Evolutionary conservation across 2,329 filamentous ascomycete genomes (phyloP).

Genomic region (Xylariaceae sp.): DNA sequence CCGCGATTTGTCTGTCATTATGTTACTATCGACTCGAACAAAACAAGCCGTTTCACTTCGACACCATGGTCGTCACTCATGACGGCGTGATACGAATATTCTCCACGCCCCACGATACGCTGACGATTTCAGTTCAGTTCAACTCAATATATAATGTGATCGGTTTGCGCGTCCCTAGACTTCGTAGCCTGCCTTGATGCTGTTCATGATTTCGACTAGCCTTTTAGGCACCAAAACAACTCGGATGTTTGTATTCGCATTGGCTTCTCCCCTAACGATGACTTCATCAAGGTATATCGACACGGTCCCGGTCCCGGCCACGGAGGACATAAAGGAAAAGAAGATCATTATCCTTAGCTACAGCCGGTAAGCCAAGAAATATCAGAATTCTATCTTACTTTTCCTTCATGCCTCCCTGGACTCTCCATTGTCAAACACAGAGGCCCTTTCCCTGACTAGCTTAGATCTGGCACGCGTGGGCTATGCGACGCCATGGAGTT

Average conservation of each 20-base stretch:
- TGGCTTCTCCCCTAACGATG: neutral
- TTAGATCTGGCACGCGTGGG: constrained; percentile 11
- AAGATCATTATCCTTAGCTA: constrained; percentile 9
- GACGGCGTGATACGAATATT: neutral
- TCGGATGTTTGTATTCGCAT: neutral
- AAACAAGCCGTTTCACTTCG: too few relatives aligned
- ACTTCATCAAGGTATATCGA: constrained; percentile 6
- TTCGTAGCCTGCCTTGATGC: neutral
- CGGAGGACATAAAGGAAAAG: constrained; percentile 6
- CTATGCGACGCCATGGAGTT: constrained; percentile 11
- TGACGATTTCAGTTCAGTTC: too few relatives aligned
- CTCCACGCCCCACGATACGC: too few relatives aligned
- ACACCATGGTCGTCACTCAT: too few relatives aligned
- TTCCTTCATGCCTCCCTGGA: neutral
- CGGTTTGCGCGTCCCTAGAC: neutral
- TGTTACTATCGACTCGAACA: too few relatives aligned
- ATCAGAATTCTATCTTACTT: neutral
- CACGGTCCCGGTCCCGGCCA: constrained; percentile 2
- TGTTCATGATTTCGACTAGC: neutral
- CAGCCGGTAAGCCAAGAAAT: constrained; percentile 1
- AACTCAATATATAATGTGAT: neutral
- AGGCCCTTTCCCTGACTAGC: neutral
- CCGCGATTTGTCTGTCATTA: too few relatives aligned
- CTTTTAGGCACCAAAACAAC: neutral
- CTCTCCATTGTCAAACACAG: neutral